Conservation (phyloP, 73 alveolate species). For the Tetrahymena borealis region DNA sequence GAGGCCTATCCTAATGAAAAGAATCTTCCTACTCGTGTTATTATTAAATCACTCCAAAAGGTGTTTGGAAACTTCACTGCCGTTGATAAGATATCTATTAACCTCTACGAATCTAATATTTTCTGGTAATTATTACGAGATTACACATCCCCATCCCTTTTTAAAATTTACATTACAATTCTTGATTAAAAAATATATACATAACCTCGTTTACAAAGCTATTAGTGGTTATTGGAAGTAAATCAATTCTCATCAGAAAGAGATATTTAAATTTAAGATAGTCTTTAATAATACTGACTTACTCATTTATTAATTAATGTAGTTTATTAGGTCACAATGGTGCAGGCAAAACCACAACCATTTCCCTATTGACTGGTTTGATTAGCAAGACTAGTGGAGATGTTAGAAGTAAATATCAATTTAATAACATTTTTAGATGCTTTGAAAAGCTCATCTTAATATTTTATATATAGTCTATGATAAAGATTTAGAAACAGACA, state of each 20-base stretch:
- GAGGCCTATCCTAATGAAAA: slow-evolving; percentile 21
- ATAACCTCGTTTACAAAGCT: not conserved
- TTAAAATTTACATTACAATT: no score
- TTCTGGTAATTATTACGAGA: not conserved
- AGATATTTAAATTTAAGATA: not conserved
- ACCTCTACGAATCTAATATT: slow-evolving; percentile 10
- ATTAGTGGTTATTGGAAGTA: not conserved
- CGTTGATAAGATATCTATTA: slow-evolving; percentile 7
- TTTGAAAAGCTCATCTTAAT: not conserved
- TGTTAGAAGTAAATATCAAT: not conserved
- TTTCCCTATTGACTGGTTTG: slow-evolving; percentile 29
- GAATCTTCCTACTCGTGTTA: not conserved
- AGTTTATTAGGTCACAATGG: slow-evolving; percentile 38
- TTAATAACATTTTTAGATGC: not conserved
- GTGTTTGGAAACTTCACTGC: slow-evolving; percentile 13
- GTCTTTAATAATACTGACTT: not conserved
- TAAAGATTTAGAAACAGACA: slow-evolving; percentile 58
- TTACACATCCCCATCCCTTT: no score
- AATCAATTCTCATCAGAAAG: not conserved
- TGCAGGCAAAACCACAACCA: slow-evolving; percentile 32
- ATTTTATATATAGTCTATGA: slow-evolving; percentile 36
- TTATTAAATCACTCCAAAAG: slow-evolving; percentile 4
- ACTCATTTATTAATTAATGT: not conserved
- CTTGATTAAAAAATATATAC: not conserved
- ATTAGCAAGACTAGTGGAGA: slow-evolving; percentile 15